Conservation (phyloP, 495 filamentous ascomycete genomes). For the Lophium mytilinum region DNA sequence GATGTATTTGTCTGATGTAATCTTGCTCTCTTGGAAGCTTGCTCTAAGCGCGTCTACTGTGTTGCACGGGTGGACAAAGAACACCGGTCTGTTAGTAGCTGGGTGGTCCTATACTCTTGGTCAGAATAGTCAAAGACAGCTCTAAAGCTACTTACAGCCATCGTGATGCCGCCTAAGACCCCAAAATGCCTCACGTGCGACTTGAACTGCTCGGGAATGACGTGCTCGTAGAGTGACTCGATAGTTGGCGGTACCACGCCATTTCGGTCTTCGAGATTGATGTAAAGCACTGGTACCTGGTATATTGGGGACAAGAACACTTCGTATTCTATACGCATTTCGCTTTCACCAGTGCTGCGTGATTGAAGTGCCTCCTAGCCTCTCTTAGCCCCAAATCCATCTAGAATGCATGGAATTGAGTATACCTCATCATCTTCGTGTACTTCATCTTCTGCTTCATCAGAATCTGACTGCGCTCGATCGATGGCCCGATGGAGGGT, state of each 20-base stretch:
- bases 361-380: slow-evolving; percentile 8
- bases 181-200: slow-evolving; percentile 12
- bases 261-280: slow-evolving; percentile 13
- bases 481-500: neutral
- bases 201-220: slow-evolving; percentile 15
- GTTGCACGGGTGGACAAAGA: slow-evolving; percentile 27
- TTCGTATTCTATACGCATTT: slow-evolving; percentile 10
- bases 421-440: slow-evolving; percentile 6
- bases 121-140: neutral
- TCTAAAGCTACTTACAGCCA: slow-evolving; percentile 14
- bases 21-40: neutral
- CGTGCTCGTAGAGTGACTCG: slow-evolving; percentile 10
- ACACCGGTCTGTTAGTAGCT: slow-evolving; percentile 9
- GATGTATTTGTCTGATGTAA: slow-evolving; percentile 15
- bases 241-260: slow-evolving; percentile 9
- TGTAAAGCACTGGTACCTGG: slow-evolving; percentile 22
- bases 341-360: neutral
- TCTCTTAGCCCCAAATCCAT: neutral
- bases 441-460: slow-evolving; percentile 1
- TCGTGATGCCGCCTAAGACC: slow-evolving; percentile 22
- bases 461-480: neutral
- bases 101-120: slow-evolving; percentile 21
- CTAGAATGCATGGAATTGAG: neutral
- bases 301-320: slow-evolving; percentile 22
- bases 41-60: slow-evolving; percentile 15